Percentiles rank a stretch among this genome's conserved stretches.
phyloP scores from a whole-genome alignment of 2,329 filamentous ascomycete species.

The Diaporthe vexans region DNA sequence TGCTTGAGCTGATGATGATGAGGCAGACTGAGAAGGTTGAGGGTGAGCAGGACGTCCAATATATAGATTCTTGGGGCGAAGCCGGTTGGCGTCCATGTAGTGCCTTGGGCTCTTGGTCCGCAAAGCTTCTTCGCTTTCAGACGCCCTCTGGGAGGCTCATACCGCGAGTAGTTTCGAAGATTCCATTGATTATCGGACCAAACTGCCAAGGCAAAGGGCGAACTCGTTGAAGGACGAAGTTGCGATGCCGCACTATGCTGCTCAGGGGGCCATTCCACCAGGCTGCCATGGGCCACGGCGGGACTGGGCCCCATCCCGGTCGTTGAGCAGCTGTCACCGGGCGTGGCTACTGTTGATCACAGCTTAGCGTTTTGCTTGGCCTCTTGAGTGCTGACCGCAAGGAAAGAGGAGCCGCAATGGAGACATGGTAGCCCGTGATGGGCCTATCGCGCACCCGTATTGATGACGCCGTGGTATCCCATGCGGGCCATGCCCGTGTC shows the following conservation, averaged over 20 bases:
- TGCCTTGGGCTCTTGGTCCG: slow-evolving; percentile 25
- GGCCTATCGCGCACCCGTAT: slow-evolving; percentile 24
- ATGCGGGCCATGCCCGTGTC: slow-evolving; percentile 15
- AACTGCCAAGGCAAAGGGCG: slow-evolving; percentile 37
- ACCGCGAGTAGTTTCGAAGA: slow-evolving; percentile 24
- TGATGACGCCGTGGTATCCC: not conserved
- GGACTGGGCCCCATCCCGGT: slow-evolving; percentile 11
- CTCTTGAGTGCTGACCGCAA: not conserved
- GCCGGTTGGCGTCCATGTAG: not conserved
- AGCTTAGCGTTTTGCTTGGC: slow-evolving; percentile 29
- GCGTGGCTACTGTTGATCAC: slow-evolving; percentile 15
- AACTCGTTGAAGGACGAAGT: slow-evolving; percentile 1
- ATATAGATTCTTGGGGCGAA: slow-evolving; percentile 31
- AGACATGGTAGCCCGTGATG: slow-evolving; percentile 10
- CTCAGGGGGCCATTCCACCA: slow-evolving; percentile 16
- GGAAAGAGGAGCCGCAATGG: slow-evolving; percentile 21
- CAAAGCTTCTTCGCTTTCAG: slow-evolving; percentile 23
- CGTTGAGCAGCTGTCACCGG: slow-evolving; percentile 23
- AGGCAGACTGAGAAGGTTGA: not conserved
- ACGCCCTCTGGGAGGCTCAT: slow-evolving; percentile 10
- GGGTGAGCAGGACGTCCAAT: slow-evolving; percentile 17
- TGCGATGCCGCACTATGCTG: slow-evolving; percentile 26
- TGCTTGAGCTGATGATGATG: slow-evolving; percentile 30
- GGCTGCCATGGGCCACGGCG: not conserved
- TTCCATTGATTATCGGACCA: slow-evolving; percentile 33